A percentile compares a stretch with the other conserved stretches of the same genome.
Evolutionary conservation across 441 rosid species (phyloP).

Genomic region (Populus hybrid): DNA sequence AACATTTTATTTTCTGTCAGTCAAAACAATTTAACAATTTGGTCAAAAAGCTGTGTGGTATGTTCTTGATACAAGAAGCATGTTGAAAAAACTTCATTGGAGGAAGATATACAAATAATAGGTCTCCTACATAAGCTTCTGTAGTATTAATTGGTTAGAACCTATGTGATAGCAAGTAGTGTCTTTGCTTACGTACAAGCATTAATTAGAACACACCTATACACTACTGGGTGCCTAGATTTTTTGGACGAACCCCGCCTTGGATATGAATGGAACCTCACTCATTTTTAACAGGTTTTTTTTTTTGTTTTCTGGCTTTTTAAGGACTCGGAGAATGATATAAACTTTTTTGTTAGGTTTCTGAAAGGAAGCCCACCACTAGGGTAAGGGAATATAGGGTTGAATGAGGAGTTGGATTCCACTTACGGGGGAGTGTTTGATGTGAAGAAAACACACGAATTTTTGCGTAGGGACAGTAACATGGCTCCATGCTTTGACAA

Average conservation of each 20-base stretch:
- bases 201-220: not conserved
- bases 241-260: conserved; percentile 35
- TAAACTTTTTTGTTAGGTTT: conserved; percentile 32
- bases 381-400: conserved; percentile 30
- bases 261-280: not conserved
- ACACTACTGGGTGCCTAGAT: conserved; percentile 32
- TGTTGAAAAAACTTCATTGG: not conserved
- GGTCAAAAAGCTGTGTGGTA: not conserved
- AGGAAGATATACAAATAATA: not conserved
- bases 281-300: not conserved
- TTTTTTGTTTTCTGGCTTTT: not conserved
- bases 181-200: not conserved
- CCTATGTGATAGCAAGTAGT: not conserved
- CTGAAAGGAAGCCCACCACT: conserved; percentile 56
- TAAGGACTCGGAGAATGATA: not conserved
- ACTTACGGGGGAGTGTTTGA: conserved; percentile 34
- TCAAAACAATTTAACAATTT: not conserved
- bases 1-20: not conserved
- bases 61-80: not conserved
- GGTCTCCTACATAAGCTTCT: not conserved
- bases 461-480: conserved; percentile 33
- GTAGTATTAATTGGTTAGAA: not conserved
- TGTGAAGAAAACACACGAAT: conserved; percentile 35
- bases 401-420: conserved; percentile 72
- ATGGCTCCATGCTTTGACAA: conserved; percentile 42